Evolutionary conservation across 768 basidiomycete species (phyloP), one percentile per base, ranked within the genome.

Genomic region (Baorangia bicolor): DNA sequence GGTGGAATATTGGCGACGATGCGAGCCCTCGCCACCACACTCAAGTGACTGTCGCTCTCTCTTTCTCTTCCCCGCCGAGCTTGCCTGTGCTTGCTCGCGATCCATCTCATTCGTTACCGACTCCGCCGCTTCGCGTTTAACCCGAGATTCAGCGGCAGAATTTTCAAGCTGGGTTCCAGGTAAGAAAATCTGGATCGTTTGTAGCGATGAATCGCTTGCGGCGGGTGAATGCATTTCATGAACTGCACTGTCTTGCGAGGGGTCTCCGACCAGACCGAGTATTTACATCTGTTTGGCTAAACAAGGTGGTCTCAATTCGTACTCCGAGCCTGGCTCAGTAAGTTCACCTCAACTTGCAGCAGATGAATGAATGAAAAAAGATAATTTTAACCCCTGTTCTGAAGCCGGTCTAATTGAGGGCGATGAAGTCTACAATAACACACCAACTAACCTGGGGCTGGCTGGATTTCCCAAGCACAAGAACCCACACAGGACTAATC

Each of bases 181-280:
- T 28, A 56, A 16, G 20, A 56, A 59, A n/a, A 63, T 50, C 14
- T 39, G 57, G 20, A 51, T 40, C 23, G 7, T 25, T 20, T 9
- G 54, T 11, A 2, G 11, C 8, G 21, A 53, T 27, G 51, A 20
- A 31, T 25, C 21, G 7, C 40, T 58, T 9, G n/a, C 35, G 14
- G 25, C 3, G 9, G 47, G 23, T 20, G 47, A 37, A 25, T 27
- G 18, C 56, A 58, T 47, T 27, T 35, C 23, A 5, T 16, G 16
- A 16, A 3, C 18, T 1, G 23, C 25, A 28, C 30, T 11, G 30
- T 11, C 30, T 10, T 2, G 30, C 30, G 21, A 48, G 16, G 33
- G n/a, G n/a, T n/a, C n/a, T n/a, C 12, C 16, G 14, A 14, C 33
- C 33, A 16, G 18, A 21, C 21, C 3, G 16, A 5, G 21, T 3